Evolutionary conservation across 192 early-diverging fungal species (phyloP).

Genomic region (Obelidium mucronatum): DNA sequence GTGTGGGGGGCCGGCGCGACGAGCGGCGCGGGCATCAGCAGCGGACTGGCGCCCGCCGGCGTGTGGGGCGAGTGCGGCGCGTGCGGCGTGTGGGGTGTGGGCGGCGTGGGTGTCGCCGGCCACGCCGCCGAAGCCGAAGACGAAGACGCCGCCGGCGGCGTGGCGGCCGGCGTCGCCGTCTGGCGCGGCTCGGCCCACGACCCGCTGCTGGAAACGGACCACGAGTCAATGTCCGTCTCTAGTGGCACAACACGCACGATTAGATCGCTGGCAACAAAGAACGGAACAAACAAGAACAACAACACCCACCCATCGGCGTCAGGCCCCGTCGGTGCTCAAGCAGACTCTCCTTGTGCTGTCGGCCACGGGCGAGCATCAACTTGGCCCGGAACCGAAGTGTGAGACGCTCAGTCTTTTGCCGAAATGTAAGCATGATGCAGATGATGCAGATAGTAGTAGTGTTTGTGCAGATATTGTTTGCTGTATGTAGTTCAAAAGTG

Average conservation of each 20-base stretch:
- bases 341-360: not conserved
- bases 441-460: not conserved
- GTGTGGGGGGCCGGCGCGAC: not conserved
- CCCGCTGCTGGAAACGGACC: not conserved
- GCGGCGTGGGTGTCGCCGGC: too few relatives aligned
- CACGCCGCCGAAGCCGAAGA: not conserved
- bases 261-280: not conserved
- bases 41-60: too few relatives aligned
- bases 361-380: conserved; percentile 3
- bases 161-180: not conserved
- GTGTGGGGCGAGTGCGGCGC: too few relatives aligned
- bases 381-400: not conserved
- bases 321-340: not conserved
- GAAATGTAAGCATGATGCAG: not conserved
- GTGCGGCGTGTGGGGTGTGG: too few relatives aligned
- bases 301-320: not conserved
- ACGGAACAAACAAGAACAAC: not conserved
- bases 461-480: not conserved
- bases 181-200: not conserved
- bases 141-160: not conserved
- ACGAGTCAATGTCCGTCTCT: not conserved
- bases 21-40: not conserved
- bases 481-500: not conserved
- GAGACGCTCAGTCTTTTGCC: not conserved
- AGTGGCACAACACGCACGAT: not conserved